These are phyloP conservation scores for Annona cherimola DNA, from an alignment of 164 flowering plant species.

Conservation along the genomic window DNA sequence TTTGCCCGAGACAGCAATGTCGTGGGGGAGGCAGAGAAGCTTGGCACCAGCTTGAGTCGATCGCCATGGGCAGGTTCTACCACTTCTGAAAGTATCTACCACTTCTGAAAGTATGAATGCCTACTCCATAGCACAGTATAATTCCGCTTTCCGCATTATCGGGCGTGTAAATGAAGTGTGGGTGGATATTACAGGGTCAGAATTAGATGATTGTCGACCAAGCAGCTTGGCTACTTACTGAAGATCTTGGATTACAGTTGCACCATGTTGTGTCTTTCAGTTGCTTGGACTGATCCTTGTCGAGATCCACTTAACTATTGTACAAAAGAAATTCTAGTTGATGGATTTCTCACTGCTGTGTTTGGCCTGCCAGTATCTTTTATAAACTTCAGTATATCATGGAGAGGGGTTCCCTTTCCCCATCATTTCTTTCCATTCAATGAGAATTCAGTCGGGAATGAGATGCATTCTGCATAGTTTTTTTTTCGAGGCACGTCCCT, in stretches of 20 bases:
- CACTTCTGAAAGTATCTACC: slow-evolving; percentile 36
- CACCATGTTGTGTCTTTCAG: no score
- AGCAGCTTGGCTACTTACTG: slow-evolving; percentile 36
- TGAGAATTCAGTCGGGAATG: no score
- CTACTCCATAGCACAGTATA: slow-evolving; percentile 80
- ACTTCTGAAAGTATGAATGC: slow-evolving; percentile 40
- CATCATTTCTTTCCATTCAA: no score
- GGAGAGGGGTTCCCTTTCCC: no score
- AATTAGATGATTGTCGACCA: slow-evolving; percentile 26
- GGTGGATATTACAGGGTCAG: slow-evolving; percentile 52
- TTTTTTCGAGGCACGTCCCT: no score
- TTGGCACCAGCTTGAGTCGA: slow-evolving; percentile 62
- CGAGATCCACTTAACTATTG: no score
- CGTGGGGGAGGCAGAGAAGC: slow-evolving; percentile 62
- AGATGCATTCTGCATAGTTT: no score
- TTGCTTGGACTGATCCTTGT: no score
- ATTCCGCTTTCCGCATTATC: slow-evolving; percentile 50
- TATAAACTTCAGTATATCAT: no score
- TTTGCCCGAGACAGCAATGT: slow-evolving; percentile 61
- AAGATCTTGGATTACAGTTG: slow-evolving; percentile 1
- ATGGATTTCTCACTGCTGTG: no score
- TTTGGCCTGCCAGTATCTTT: no score
- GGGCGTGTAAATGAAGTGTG: slow-evolving; percentile 81
- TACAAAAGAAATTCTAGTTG: no score
- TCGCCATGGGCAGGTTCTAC: slow-evolving; percentile 71